Evolutionary conservation across 2,329 filamentous ascomycete genomes (phyloP).

Genomic region (Pyricularia sp.): DNA sequence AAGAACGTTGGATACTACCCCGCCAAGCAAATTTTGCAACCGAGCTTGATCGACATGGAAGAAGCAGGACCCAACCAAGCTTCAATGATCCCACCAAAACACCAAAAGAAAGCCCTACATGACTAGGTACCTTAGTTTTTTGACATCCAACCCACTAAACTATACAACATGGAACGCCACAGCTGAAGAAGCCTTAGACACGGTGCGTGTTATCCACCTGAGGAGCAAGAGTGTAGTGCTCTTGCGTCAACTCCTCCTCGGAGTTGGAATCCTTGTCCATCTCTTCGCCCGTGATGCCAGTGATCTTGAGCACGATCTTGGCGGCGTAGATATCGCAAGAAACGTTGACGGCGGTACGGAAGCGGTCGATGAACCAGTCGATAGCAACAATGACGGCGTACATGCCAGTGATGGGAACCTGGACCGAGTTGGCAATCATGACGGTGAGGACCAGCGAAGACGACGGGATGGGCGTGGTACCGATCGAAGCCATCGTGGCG

Average conservation of each 20-base stretch:
- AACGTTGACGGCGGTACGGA: slow-evolving; percentile 38
- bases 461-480: slow-evolving; percentile 38
- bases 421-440: slow-evolving; percentile 34
- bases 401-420: slow-evolving; percentile 23
- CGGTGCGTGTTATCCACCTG: neutral
- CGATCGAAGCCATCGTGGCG: slow-evolving; percentile 37
- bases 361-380: slow-evolving; percentile 43
- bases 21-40: neutral
- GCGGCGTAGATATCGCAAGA: slow-evolving; percentile 35
- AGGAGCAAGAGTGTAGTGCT: neutral
- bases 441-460: slow-evolving; percentile 36
- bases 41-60: neutral
- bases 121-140: too few species aligned
- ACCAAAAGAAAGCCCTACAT: neutral
- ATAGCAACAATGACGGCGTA: slow-evolving; percentile 35
- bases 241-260: neutral
- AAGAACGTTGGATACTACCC: neutral
- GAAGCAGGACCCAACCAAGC: neutral
- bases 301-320: slow-evolving; percentile 24
- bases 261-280: neutral
- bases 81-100: neutral
- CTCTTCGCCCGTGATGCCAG: slow-evolving; percentile 17
- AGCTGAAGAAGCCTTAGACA: neutral
- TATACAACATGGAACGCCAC: neutral
- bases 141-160: neutral